Conservation (phyloP, 345 rosid species). For the Sisymbrium irio region DNA sequence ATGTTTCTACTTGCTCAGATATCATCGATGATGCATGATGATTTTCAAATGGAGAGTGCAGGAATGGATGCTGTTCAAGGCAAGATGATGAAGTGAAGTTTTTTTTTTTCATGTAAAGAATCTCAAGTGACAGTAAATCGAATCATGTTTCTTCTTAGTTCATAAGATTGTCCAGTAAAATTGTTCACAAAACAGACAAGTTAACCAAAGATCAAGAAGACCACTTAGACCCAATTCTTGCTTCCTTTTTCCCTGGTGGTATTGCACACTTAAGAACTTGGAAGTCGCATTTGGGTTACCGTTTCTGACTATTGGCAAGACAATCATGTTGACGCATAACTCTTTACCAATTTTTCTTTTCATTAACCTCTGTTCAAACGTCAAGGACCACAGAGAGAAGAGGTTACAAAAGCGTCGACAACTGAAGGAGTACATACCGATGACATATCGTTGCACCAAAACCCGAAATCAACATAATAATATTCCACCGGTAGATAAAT, state of each 20-base stretch:
- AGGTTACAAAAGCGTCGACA: slow-evolving; percentile 15
- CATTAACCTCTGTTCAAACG: not conserved
- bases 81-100: not conserved
- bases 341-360: not conserved
- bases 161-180: not conserved
- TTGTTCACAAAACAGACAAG: not conserved
- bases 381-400: not conserved
- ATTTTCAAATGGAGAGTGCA: not conserved
- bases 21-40: slow-evolving; percentile 31
- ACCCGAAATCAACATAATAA: slow-evolving; percentile 4
- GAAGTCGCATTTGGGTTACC: not conserved
- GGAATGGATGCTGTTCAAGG: not conserved
- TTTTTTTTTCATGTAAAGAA: not conserved
- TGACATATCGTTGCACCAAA: not conserved
- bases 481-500: not conserved
- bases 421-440: slow-evolving; percentile 7
- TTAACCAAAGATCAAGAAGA: not conserved
- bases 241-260: not conserved
- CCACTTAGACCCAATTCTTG: not conserved
- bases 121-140: not conserved
- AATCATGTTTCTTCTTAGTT: slow-evolving; percentile 10
- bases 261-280: not conserved
- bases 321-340: not conserved
- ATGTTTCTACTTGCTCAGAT: slow-evolving; percentile 13
- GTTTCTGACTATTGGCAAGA: not conserved